phyloP scores from a whole-genome alignment of 1,139 yeast genomes.

The Yamadazyma sp. region DNA sequence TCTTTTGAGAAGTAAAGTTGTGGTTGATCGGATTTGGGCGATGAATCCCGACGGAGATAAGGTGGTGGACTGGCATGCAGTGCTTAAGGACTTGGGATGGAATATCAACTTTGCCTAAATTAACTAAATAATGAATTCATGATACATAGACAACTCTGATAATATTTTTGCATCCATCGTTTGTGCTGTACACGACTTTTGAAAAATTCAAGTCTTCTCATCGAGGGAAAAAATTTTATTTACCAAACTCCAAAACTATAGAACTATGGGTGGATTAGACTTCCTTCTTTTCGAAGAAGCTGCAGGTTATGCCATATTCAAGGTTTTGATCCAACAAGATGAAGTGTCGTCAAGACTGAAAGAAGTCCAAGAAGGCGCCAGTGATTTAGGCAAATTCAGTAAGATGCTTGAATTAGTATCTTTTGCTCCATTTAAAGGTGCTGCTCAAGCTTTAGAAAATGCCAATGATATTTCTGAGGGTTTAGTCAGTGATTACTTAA shows the following conservation, averaged over 20 bases:
- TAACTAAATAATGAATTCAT: background rate
- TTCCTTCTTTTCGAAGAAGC: constrained; percentile 97
- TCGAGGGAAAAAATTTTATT: constrained; percentile 5
- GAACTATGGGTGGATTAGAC: constrained; percentile 66
- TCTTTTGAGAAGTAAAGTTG: constrained; percentile 55
- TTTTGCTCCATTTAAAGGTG: constrained; percentile 98
- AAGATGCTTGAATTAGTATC: constrained; percentile 91
- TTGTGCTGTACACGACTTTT: constrained; percentile 2
- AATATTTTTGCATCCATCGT: constrained; percentile 1
- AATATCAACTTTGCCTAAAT: constrained; percentile 66
- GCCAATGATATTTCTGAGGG: constrained; percentile 99
- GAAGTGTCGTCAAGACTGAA: constrained; percentile 86
- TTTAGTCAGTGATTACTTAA: constrained; percentile 87
- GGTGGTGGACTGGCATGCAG: constrained; percentile 63
- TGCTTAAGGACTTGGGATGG: constrained; percentile 71
- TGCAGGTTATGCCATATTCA: constrained; percentile 96
- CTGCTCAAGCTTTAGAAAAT: constrained; percentile 97
- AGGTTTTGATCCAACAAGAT: constrained; percentile 92
- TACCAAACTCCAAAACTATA: background rate
- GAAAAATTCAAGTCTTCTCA: constrained; percentile 1
- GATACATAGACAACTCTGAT: too few species aligned
- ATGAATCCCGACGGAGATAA: constrained; percentile 36
- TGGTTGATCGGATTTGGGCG: constrained; percentile 56
- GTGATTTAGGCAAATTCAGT: constrained; percentile 84
- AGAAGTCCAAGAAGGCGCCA: constrained; percentile 92